A percentile compares a stretch with the other conserved stretches of the same genome.
phyloP scores from a whole-genome alignment of 2,329 filamentous ascomycete genomes.

The Cladosporium sp. region DNA sequence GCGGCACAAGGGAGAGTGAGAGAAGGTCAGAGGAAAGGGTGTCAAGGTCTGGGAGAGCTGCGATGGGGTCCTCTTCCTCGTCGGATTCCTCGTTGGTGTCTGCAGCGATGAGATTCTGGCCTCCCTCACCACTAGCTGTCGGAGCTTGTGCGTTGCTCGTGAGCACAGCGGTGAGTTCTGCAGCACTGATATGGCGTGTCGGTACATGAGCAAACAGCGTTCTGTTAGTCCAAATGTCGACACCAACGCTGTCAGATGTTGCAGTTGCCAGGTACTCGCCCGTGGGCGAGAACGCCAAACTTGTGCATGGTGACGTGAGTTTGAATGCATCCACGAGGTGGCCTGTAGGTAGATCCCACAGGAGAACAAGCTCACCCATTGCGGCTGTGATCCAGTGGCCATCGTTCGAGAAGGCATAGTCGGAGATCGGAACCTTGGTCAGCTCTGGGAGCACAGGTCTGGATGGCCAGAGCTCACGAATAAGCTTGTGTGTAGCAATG shows the following conservation, averaged over 20 bases:
- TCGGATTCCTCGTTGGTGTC: slow-evolving; percentile 60
- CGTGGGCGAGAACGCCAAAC: slow-evolving; percentile 80
- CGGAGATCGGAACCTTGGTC: slow-evolving; percentile 25
- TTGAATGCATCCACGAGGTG: slow-evolving; percentile 91
- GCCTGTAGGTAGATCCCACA: slow-evolving; percentile 94
- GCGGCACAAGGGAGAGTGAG: slow-evolving; percentile 84
- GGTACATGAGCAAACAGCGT: slow-evolving; percentile 85
- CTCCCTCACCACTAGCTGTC: slow-evolving; percentile 77
- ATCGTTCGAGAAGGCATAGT: slow-evolving; percentile 73
- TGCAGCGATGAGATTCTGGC: slow-evolving; percentile 68
- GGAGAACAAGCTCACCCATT: slow-evolving; percentile 72
- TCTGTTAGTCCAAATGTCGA: slow-evolving; percentile 96
- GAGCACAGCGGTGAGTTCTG: slow-evolving; percentile 61
- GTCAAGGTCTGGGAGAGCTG: slow-evolving; percentile 43
- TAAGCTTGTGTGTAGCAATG: slow-evolving; percentile 81
- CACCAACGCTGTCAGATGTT: slow-evolving; percentile 73
- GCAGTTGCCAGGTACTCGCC: slow-evolving; percentile 94
- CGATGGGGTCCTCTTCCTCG: slow-evolving; percentile 48
- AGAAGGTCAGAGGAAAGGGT: slow-evolving; percentile 71
- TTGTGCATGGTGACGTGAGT: slow-evolving; percentile 72
- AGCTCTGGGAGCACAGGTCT: slow-evolving; percentile 23
- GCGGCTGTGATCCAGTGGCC: slow-evolving; percentile 90
- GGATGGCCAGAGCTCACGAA: slow-evolving; percentile 88
- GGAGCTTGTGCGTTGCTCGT: slow-evolving; percentile 46
- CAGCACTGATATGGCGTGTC: slow-evolving; percentile 77